phyloP scores from a whole-genome alignment of 2,329 filamentous ascomycete species.

The Exophiala sp. region DNA sequence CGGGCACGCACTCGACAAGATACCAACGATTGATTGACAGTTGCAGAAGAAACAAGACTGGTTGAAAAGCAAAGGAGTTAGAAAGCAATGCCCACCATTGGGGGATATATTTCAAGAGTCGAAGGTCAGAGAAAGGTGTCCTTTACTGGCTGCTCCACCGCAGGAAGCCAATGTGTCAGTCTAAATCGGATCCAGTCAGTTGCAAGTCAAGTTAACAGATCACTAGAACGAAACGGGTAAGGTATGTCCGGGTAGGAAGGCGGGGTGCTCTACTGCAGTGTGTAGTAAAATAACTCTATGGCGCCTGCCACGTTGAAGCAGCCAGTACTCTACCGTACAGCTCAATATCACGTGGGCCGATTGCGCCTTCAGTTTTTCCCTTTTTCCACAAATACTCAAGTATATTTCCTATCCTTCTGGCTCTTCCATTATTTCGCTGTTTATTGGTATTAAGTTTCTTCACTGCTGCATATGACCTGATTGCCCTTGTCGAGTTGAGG shows the following conservation, averaged over 20 bases:
- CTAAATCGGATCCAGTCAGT: not conserved
- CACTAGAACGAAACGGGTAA: not conserved
- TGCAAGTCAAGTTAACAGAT: too few relatives aligned
- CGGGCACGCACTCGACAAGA: slow-evolving; percentile 34
- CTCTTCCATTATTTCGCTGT: too few relatives aligned
- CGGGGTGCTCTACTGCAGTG: not conserved
- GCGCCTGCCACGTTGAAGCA: too few relatives aligned
- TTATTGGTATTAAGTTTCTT: too few relatives aligned
- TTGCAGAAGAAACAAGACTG: slow-evolving; percentile 21
- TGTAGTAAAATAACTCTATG: too few relatives aligned
- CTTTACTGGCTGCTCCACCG: slow-evolving; percentile 22
- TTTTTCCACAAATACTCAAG: too few relatives aligned
- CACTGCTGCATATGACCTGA: too few relatives aligned
- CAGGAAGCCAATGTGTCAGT: not conserved
- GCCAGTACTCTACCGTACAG: too few relatives aligned
- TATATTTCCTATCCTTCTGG: too few relatives aligned
- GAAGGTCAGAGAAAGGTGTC: slow-evolving; percentile 25
- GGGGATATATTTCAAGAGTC: slow-evolving; percentile 14
- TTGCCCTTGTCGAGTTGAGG: too few relatives aligned
- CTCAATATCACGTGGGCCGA: not conserved
- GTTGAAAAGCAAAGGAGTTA: slow-evolving; percentile 19
- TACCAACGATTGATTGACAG: slow-evolving; percentile 10
- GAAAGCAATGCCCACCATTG: not conserved
- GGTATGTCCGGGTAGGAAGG: not conserved
- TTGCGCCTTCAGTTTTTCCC: not conserved